A percentile compares a stretch with the other conserved stretches of the same genome.
Conservation (phyloP, 768 basidiomycete genomes). For the Leccinum subtestaceum region DNA sequence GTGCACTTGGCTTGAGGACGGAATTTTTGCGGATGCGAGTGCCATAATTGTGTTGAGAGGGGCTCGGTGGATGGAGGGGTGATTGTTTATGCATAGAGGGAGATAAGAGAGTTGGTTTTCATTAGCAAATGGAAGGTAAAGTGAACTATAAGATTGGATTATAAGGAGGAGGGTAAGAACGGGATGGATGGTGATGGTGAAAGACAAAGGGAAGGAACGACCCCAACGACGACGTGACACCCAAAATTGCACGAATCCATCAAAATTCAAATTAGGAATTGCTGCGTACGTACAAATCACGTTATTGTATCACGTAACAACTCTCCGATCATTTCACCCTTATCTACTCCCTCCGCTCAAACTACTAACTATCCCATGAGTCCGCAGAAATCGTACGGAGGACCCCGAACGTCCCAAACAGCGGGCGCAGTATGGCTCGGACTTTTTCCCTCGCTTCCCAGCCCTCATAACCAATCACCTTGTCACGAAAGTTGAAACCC, state of each 20-base stretch:
- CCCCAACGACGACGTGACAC: constrained; percentile 27
- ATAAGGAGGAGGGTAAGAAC: constrained; percentile 12
- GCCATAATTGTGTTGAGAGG: constrained; percentile 43
- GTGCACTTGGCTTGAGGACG: constrained; percentile 49
- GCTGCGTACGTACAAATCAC: constrained; percentile 28
- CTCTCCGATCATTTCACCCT: constrained; percentile 23
- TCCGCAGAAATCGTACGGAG: neutral
- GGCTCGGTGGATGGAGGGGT: constrained; percentile 3
- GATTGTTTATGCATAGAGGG: constrained; percentile 11
- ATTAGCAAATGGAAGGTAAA: constrained; percentile 22
- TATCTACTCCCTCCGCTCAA: constrained; percentile 10
- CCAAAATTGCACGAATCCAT: constrained; percentile 31
- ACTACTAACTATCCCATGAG: neutral
- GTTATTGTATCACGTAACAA: constrained; percentile 31
- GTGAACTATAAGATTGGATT: constrained; percentile 14
- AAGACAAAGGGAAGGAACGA: constrained; percentile 27
- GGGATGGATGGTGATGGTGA: constrained; percentile 27
- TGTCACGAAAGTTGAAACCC: neutral
- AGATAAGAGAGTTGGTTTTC: constrained; percentile 9
- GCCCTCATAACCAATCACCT: constrained; percentile 4
- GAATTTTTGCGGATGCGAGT: constrained; percentile 55
- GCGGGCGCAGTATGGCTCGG: constrained; percentile 1
- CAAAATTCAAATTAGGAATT: constrained; percentile 33
- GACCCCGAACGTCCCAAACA: neutral
- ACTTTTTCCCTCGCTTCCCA: constrained; percentile 6